Evolutionary conservation across 306 rosid genomes (phyloP).

Genomic region (Prosopis cineraria): DNA sequence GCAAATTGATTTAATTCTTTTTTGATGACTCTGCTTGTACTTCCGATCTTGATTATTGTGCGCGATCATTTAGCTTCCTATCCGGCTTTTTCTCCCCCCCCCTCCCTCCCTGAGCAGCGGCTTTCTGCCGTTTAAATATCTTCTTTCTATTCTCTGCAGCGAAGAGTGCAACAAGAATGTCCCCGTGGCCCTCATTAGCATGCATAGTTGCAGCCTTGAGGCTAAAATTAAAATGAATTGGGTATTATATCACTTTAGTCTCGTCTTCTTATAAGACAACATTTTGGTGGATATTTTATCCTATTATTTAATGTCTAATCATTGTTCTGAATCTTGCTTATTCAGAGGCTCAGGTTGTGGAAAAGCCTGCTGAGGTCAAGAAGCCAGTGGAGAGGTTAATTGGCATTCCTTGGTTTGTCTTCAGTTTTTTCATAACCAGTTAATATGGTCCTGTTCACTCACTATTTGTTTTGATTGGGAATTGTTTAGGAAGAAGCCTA

Average conservation of each 20-base stretch:
- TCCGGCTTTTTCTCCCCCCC: neutral
- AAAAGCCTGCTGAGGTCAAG: slow-evolving; percentile 49
- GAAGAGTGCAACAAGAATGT: slow-evolving; percentile 78
- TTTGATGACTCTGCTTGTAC: neutral
- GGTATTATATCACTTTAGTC: slow-evolving; percentile 34
- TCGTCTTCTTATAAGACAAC: too few relatives aligned
- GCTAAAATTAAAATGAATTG: slow-evolving; percentile 77
- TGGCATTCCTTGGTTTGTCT: neutral
- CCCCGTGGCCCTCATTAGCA: slow-evolving; percentile 71
- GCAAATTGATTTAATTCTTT: neutral
- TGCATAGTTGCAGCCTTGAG: slow-evolving; percentile 85
- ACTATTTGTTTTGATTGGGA: neutral
- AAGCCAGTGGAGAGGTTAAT: slow-evolving; percentile 58
- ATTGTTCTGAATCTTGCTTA: neutral
- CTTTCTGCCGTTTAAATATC: too few relatives aligned
- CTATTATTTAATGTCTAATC: neutral
- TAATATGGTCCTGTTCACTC: neutral
- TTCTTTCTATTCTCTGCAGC: slow-evolving; percentile 44
- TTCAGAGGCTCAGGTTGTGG: slow-evolving; percentile 76
- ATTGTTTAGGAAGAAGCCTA: slow-evolving; percentile 57
- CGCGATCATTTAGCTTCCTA: neutral
- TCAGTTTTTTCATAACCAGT: neutral
- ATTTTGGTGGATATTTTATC: neutral
- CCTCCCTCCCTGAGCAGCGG: too few relatives aligned
- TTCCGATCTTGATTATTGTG: neutral